Evolutionary conservation across 2,329 filamentous ascomycete species (phyloP).

Genomic region (Colletotrichum sublineola): DNA sequence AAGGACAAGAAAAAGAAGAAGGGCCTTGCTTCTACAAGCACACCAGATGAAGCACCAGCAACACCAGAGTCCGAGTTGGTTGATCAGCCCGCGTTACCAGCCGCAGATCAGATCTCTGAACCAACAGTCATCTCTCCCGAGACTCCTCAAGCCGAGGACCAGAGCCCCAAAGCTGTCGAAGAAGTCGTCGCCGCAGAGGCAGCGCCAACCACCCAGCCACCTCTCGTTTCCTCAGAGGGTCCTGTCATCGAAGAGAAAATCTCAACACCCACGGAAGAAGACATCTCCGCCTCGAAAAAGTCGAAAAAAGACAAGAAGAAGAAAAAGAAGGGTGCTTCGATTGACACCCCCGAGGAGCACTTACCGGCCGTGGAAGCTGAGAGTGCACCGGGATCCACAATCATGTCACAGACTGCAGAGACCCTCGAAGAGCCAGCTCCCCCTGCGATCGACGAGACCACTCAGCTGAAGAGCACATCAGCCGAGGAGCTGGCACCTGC

Average conservation of each 20-base stretch:
- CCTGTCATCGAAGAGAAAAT: background rate
- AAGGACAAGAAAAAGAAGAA: conserved; percentile 51
- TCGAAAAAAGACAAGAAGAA: conserved; percentile 46
- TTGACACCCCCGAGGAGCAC: conserved; percentile 9
- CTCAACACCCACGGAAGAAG: background rate
- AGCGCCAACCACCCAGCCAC: background rate
- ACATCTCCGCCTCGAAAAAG: conserved; percentile 13
- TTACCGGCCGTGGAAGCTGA: background rate
- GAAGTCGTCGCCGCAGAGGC: background rate
- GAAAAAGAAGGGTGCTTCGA: conserved; percentile 15
- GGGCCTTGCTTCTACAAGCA: conserved; percentile 5
- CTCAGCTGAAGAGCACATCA: background rate
- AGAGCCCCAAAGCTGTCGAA: background rate
- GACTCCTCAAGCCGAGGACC: background rate
- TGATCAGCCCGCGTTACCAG: background rate
- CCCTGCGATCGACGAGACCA: background rate
- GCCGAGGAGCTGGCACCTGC: background rate
- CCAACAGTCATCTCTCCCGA: background rate
- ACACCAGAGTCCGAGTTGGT: background rate
- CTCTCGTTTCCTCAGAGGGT: background rate
- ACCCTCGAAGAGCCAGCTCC: background rate
- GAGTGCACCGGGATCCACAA: background rate
- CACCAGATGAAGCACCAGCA: background rate
- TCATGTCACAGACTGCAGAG: background rate
- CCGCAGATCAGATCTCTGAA: background rate